A percentile compares a stretch with the other conserved stretches of the same genome.
These are phyloP conservation scores for Cercophora samala DNA, from an alignment of 495 filamentous ascomycete species.

Conservation along the genomic window DNA sequence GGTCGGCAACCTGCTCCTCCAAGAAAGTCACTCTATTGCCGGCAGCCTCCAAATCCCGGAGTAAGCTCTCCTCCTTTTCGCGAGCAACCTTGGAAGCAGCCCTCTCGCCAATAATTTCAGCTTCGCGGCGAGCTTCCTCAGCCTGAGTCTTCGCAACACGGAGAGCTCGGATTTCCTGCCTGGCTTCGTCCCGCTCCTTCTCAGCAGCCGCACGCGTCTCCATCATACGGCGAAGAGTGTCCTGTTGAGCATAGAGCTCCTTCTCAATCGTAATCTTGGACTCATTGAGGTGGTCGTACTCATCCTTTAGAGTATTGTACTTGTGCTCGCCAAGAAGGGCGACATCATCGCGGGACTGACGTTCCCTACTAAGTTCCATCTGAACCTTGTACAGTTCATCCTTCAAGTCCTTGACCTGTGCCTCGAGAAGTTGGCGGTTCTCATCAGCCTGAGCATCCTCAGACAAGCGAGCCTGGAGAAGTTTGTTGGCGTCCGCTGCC, in stretches of 20 bases:
- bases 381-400: constrained; percentile 78
- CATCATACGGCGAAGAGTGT: constrained; percentile 81
- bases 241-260: constrained; percentile 97
- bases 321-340: constrained; percentile 90
- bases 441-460: constrained; percentile 85
- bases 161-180: constrained; percentile 76
- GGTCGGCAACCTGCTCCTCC: constrained; percentile 69
- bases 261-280: constrained; percentile 97
- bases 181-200: constrained; percentile 82
- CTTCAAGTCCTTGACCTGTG: constrained; percentile 85
- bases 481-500: constrained; percentile 77
- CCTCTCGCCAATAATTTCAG: constrained; percentile 76
- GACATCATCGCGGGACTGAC: constrained; percentile 94
- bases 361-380: constrained; percentile 82
- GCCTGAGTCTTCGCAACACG: constrained; percentile 76
- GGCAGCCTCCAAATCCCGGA: constrained; percentile 73
- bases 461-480: constrained; percentile 82
- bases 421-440: constrained; percentile 79
- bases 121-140: constrained; percentile 79
- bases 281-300: constrained; percentile 84
- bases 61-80: constrained; percentile 74
- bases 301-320: constrained; percentile 71
- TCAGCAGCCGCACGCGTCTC: constrained; percentile 77
- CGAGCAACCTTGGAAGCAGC: constrained; percentile 72
- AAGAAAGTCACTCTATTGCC: constrained; percentile 66